These are phyloP conservation scores for Podila verticillata DNA, from an alignment of 192 early-diverging fungal genomes.

Conservation along the genomic window DNA sequence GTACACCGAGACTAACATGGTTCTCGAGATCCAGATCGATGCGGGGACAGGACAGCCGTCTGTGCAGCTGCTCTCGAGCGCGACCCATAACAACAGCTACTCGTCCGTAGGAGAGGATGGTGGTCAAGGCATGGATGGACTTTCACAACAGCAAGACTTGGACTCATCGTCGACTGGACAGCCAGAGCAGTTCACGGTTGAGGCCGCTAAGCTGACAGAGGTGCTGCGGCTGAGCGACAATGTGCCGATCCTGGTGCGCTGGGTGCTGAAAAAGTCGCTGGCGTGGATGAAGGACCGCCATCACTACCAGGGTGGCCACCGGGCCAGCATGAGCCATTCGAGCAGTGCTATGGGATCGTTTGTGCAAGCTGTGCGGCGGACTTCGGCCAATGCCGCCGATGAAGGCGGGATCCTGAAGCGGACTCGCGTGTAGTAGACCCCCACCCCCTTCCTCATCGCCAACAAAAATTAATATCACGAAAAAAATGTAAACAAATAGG, in stretches of 20 bases:
- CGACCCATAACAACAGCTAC: neutral
- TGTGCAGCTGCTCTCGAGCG: conserved; percentile 2
- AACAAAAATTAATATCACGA: no score
- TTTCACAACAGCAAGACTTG: neutral
- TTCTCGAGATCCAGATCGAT: conserved; percentile 43
- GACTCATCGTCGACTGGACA: neutral
- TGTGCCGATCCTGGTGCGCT: conserved; percentile 48
- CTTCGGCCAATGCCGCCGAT: conserved; percentile 9
- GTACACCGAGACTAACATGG: conserved; percentile 23
- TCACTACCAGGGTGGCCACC: conserved; percentile 9
- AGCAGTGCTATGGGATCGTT: neutral
- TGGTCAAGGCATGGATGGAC: neutral
- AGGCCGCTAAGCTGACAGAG: conserved; percentile 28
- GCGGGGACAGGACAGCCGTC: conserved; percentile 21
- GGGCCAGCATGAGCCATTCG: neutral
- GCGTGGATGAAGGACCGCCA: conserved; percentile 37
- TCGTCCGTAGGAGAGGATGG: neutral
- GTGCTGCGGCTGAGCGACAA: conserved; percentile 39
- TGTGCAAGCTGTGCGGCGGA: conserved; percentile 11
- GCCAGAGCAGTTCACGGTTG: conserved; percentile 8
- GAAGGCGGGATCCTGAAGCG: conserved; percentile 37
- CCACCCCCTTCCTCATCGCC: no score
- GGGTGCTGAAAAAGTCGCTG: conserved; percentile 38
- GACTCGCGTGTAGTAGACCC: conserved; percentile 10
- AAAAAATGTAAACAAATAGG: no score